Evolutionary conservation across 192 early-diverging fungal species (phyloP).

Genomic region (Mortierella alpina): DNA sequence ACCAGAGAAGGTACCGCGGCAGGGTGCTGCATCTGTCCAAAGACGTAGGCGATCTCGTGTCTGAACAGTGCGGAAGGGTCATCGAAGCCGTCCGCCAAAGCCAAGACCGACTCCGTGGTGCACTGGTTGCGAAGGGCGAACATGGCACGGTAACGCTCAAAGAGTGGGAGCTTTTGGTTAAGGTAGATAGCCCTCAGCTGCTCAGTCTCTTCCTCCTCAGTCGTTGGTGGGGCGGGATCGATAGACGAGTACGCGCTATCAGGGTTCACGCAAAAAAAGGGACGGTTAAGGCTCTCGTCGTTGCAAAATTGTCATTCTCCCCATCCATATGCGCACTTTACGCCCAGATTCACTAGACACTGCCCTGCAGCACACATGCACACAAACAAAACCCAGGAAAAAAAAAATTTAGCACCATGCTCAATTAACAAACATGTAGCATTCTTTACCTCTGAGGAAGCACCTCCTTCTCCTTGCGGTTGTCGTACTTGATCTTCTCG

Average conservation of each 20-base stretch:
- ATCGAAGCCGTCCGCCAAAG: constrained; percentile 86
- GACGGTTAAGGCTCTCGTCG: background rate
- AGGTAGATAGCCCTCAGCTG: constrained; percentile 76
- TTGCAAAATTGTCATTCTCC: background rate
- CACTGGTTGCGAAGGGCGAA: constrained; percentile 93
- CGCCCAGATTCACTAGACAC: background rate
- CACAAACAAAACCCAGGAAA: background rate
- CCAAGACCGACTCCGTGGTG: constrained; percentile 82
- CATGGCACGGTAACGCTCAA: constrained; percentile 95
- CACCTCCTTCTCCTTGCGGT: constrained; percentile 60
- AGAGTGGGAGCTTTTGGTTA: constrained; percentile 78
- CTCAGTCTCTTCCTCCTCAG: constrained; percentile 66
- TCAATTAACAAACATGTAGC: background rate
- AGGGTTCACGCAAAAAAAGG: background rate
- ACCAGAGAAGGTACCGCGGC: constrained; percentile 88
- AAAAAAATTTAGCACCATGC: background rate
- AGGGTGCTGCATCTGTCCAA: constrained; percentile 97
- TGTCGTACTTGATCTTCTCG: constrained; percentile 85
- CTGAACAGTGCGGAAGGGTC: constrained; percentile 84
- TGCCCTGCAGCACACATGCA: too few relatives aligned
- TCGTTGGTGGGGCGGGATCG: constrained; percentile 91
- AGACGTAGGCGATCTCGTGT: constrained; percentile 96
- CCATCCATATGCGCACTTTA: background rate
- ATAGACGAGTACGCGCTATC: constrained; percentile 77
- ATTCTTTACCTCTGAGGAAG: constrained; percentile 46